Percentiles rank a stretch among this genome's conserved stretches.
These are phyloP conservation scores for Patellifolia procumbens DNA, from an alignment of 179 eudicot genomes.

Conservation along the genomic window DNA sequence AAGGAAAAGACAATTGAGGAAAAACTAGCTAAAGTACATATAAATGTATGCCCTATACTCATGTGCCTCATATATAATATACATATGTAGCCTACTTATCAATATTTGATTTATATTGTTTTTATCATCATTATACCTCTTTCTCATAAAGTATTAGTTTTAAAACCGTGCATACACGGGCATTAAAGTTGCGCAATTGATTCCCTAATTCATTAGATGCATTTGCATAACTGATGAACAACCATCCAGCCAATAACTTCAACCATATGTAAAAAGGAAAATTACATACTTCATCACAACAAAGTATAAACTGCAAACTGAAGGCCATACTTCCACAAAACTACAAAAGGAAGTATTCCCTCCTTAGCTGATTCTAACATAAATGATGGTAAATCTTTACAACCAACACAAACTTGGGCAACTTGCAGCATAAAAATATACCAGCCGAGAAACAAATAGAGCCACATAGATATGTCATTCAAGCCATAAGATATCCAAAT, in stretches of 20 bases:
- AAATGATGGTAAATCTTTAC: neutral
- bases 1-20: no score
- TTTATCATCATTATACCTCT: no score
- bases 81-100: no score
- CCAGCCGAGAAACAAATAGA: neutral
- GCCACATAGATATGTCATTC: neutral
- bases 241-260: neutral
- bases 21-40: no score
- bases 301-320: neutral
- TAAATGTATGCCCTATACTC: no score
- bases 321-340: neutral
- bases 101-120: no score
- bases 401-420: neutral
- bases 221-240: neutral
- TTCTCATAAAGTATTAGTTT: no score
- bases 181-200: neutral
- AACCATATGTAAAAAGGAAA: neutral
- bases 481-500: neutral
- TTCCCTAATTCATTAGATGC: neutral
- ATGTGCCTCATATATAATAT: no score
- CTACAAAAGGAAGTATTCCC: neutral
- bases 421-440: constrained; percentile 3
- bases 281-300: neutral
- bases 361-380: neutral
- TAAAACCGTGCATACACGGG: no score